Percentiles rank a stretch among this genome's conserved stretches.
These are phyloP conservation scores for Aphanomyces invadans DNA, from an alignment of 352 stramenopile species.

Conservation along the genomic window DNA sequence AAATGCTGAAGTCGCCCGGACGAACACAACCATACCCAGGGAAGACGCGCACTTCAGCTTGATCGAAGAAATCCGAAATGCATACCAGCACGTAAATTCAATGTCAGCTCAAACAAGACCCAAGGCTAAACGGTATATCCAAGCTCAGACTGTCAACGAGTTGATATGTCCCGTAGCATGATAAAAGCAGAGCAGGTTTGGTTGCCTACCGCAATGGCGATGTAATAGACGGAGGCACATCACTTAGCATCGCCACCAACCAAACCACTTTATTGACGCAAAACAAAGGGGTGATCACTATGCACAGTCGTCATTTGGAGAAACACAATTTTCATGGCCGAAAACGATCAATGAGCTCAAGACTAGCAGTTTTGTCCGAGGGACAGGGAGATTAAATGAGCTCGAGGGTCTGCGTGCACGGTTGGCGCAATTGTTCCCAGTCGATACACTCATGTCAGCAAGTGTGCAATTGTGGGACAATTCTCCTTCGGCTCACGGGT, in stretches of 20 bases:
- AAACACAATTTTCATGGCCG: not conserved
- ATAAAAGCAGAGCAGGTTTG: not conserved
- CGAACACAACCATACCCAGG: too few species aligned
- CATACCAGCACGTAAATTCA: not conserved
- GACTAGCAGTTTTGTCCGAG: not conserved
- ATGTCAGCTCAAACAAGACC: not conserved
- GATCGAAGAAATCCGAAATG: not conserved
- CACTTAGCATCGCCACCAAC: not conserved
- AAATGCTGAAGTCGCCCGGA: too few species aligned
- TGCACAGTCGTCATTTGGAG: not conserved
- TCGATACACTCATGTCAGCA: not conserved
- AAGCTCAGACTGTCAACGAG: not conserved
- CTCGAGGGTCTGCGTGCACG: not conserved
- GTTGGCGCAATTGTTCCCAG: not conserved
- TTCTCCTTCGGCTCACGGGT: too few species aligned
- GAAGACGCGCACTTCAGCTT: too few species aligned
- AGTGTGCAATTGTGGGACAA: not conserved
- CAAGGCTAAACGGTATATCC: not conserved
- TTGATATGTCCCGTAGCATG: not conserved
- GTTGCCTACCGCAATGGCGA: too few species aligned
- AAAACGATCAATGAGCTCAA: not conserved
- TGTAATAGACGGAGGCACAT: too few species aligned
- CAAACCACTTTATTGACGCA: not conserved
- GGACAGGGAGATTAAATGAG: not conserved
- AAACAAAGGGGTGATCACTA: not conserved